Evolutionary conservation across 176 grass and related monocot genomes (phyloP).

Genomic region (Typha latifolia): DNA sequence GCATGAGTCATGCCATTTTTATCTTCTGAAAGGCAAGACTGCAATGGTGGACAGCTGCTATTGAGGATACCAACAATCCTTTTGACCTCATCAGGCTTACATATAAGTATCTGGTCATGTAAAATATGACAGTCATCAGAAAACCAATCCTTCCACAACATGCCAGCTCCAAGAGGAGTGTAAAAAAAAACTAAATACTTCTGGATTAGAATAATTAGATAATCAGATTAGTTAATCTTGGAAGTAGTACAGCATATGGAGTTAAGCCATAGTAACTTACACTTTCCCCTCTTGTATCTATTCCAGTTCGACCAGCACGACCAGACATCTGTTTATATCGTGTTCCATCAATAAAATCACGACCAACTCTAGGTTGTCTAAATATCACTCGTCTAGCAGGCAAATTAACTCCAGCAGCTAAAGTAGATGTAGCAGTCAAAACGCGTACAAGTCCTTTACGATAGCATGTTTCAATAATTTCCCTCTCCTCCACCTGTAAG

Average conservation of each 20-base stretch:
- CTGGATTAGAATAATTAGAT: too few species aligned
- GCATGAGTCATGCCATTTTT: constrained; percentile 99
- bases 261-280: constrained; percentile 41
- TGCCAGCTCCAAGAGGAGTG: too few species aligned
- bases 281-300: constrained; percentile 97
- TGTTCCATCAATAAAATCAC: constrained; percentile 96
- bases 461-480: constrained; percentile 92
- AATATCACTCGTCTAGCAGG: constrained; percentile 96
- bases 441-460: constrained; percentile 82
- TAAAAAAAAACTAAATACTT: too few species aligned
- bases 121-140: constrained; percentile 10
- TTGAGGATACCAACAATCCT: constrained; percentile 64
- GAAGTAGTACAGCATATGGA: neutral
- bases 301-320: constrained; percentile 94
- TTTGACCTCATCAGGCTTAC: constrained; percentile 77
- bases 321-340: constrained; percentile 97
- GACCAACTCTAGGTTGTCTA: constrained; percentile 77
- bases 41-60: constrained; percentile 60
- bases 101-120: constrained; percentile 84
- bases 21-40: constrained; percentile 91
- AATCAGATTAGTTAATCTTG: too few species aligned
- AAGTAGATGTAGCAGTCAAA: constrained; percentile 92
- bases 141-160: too few species aligned
- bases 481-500: constrained; percentile 88
- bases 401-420: constrained; percentile 97